A percentile compares a stretch with the other conserved stretches of the same genome.
phyloP scores from a whole-genome alignment of 208 protist genomes.

The Leishmania lainsoni region DNA sequence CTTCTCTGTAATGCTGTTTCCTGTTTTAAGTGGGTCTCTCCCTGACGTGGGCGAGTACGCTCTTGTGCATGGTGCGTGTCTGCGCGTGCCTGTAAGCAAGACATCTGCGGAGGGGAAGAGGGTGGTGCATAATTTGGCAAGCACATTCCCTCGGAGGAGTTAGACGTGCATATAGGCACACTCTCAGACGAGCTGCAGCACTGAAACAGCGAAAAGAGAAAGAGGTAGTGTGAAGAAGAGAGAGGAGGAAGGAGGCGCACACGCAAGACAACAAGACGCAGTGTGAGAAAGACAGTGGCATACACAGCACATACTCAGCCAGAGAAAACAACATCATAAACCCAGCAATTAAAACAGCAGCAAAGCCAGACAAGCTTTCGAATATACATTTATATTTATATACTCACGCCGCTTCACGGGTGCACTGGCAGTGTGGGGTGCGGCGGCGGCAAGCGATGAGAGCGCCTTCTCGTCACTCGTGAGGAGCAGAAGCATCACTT shows the following conservation, averaged over 20 bases:
- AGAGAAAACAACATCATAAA: not conserved
- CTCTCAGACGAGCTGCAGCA: not conserved
- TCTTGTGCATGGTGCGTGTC: not conserved
- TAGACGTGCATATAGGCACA: not conserved
- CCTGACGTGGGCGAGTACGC: not conserved
- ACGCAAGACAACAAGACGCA: not conserved
- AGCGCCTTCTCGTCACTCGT: conserved; percentile 13
- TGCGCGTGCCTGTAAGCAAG: not conserved
- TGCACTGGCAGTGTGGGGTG: conserved; percentile 13
- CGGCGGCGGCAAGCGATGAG: not conserved
- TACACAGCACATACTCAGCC: not conserved
- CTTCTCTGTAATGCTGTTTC: not conserved
- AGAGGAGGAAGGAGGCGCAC: not conserved
- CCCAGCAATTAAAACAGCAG: not conserved
- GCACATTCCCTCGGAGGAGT: not conserved
- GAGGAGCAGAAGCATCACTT: not conserved
- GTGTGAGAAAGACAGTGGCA: not conserved
- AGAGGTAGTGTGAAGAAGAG: not conserved
- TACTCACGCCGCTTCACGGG: conserved; percentile 10
- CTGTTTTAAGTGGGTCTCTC: not conserved
- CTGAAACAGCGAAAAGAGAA: not conserved
- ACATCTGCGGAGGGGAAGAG: not conserved
- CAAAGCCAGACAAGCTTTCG: not conserved
- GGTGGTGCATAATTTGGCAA: not conserved
- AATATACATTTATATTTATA: not conserved